Percentiles rank a stretch among this genome's conserved stretches.
Conservation (phyloP, 331 rosid species). For the Quercus lobata region DNA sequence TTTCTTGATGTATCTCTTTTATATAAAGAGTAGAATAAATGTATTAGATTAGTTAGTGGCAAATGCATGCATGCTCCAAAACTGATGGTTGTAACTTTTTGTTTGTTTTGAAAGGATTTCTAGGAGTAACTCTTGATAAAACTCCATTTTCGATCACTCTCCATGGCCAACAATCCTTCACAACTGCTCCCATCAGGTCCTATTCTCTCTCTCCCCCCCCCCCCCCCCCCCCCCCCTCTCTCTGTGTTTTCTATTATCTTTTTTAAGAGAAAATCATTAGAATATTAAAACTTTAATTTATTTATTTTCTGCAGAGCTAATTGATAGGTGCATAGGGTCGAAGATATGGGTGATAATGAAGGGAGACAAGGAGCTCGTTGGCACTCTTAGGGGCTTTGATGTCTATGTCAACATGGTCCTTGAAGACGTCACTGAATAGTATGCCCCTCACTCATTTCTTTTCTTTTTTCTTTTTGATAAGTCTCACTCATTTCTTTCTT, state of each 20-base stretch:
- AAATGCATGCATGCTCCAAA: too few species aligned
- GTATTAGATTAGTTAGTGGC: too few species aligned
- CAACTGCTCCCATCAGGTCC: conserved; percentile 90
- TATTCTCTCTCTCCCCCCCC: conserved; percentile 65
- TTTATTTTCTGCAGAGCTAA: conserved; percentile 59
- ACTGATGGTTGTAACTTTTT: too few species aligned
- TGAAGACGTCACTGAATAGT: conserved; percentile 98
- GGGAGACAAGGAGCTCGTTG: conserved; percentile 98
- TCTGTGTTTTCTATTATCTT: not conserved
- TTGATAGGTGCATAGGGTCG: conserved; percentile 94
- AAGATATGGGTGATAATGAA: conserved; percentile 98
- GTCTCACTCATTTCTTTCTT: too few species aligned
- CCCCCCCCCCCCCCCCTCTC: not conserved
- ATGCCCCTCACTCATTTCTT: conserved; percentile 13
- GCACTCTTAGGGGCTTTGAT: conserved; percentile 91
- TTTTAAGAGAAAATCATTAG: not conserved
- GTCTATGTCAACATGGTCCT: conserved; percentile 98
- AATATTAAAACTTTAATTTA: not conserved
- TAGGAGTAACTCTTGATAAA: too few species aligned
- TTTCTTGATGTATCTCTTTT: too few species aligned
- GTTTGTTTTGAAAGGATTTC: too few species aligned
- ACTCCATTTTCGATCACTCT: conserved; percentile 45
- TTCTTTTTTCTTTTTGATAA: too few species aligned
- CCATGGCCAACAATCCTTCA: conserved; percentile 95
- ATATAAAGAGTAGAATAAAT: too few species aligned